These are phyloP conservation scores for Ophiocordyceps camponoti-rufipedis DNA, from an alignment of 2,329 filamentous ascomycete genomes.

Conservation along the genomic window DNA sequence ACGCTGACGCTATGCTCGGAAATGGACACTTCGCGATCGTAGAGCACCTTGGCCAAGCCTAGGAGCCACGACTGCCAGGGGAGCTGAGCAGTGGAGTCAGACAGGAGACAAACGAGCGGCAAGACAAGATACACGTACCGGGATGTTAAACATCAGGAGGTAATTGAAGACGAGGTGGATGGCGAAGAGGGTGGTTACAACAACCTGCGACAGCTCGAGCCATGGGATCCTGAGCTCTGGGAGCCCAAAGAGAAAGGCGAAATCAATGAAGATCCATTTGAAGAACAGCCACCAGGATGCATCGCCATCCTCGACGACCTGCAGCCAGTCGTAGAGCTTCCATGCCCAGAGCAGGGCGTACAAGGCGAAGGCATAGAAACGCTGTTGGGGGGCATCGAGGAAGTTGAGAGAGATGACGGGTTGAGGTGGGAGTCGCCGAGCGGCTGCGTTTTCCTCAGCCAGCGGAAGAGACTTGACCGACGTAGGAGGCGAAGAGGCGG, in stretches of 20 bases:
- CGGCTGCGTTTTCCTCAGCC: conserved; percentile 23
- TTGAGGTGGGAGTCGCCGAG: conserved; percentile 12
- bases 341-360: conserved; percentile 63
- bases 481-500: conserved; percentile 11
- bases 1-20: conserved; percentile 88
- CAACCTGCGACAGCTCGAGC: conserved; percentile 74
- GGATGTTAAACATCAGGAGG: conserved; percentile 84
- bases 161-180: conserved; percentile 57
- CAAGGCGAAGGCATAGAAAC: conserved; percentile 68
- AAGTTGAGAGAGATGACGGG: conserved; percentile 68
- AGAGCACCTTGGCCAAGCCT: conserved; percentile 60
- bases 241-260: conserved; percentile 69
- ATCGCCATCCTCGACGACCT: conserved; percentile 60
- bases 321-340: conserved; percentile 74
- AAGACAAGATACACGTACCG: conserved; percentile 29
- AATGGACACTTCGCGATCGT: conserved; percentile 82
- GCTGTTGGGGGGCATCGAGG: conserved; percentile 79
- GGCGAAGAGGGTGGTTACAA: conserved; percentile 53
- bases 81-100: conserved; percentile 26
- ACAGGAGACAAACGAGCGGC: background rate
- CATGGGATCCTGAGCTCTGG: conserved; percentile 85
- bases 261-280: conserved; percentile 86
- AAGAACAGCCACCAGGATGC: conserved; percentile 81
- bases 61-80: conserved; percentile 59
- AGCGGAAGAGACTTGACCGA: conserved; percentile 21